phyloP scores from a whole-genome alignment of 2,329 filamentous ascomycete species.

The Didymella lethalis region DNA sequence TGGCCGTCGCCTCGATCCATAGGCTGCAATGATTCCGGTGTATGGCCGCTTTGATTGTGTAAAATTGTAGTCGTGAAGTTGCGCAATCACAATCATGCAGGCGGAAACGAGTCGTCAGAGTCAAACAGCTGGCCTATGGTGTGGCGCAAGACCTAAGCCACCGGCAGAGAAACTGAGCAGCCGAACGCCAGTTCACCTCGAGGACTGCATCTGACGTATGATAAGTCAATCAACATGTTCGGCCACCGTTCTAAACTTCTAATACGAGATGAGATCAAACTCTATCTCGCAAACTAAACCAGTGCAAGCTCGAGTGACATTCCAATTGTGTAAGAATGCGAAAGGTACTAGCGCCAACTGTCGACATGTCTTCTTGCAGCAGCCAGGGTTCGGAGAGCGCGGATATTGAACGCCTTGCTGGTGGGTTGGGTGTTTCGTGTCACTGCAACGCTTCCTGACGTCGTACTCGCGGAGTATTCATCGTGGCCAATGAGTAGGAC shows the following conservation, averaged over 20 bases:
- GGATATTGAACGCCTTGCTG: conserved; percentile 11
- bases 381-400: conserved; percentile 4
- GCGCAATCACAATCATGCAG: background rate
- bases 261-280: conserved; percentile 9
- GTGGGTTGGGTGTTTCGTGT: background rate
- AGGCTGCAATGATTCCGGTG: no score
- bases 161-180: background rate
- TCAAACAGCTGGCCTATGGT: background rate
- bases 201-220: background rate
- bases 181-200: background rate
- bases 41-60: no score
- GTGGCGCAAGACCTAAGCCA: background rate
- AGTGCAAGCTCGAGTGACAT: conserved; percentile 11
- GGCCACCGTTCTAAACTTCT: background rate
- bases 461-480: background rate
- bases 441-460: background rate
- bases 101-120: background rate
- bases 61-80: no score
- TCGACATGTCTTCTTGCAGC: conserved; percentile 5
- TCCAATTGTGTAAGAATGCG: conserved; percentile 14
- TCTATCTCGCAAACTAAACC: conserved; percentile 2
- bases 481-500: background rate
- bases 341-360: conserved; percentile 3
- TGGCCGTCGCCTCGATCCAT: background rate
- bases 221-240: background rate